These are phyloP conservation scores for Hemisphaericaspora subhashii DNA, from an alignment of 1,139 yeast genomes.

Conservation along the genomic window DNA sequence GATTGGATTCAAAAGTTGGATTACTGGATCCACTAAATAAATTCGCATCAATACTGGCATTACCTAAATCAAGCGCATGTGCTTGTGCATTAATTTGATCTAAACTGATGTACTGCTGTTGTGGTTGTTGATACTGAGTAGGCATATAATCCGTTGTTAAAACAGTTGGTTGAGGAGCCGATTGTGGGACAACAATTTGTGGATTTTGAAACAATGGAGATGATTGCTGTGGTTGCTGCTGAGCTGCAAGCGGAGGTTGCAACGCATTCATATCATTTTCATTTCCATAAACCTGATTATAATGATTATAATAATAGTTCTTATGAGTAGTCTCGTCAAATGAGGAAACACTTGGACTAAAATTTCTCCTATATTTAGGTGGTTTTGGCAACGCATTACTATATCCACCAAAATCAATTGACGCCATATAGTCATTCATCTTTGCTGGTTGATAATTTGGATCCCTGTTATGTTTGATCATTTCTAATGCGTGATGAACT, in stretches of 20 bases:
- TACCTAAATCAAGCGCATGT: slow-evolving; percentile 5
- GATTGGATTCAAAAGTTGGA: slow-evolving; percentile 1
- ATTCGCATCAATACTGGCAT: slow-evolving; percentile 2
- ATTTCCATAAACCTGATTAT: slow-evolving; percentile 26
- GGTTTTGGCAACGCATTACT: slow-evolving; percentile 36
- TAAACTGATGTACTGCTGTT: slow-evolving; percentile 15
- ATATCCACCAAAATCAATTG: slow-evolving; percentile 44
- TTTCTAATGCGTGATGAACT: slow-evolving; percentile 33
- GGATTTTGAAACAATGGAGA: slow-evolving; percentile 6
- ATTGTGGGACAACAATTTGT: slow-evolving; percentile 1
- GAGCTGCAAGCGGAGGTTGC: neutral
- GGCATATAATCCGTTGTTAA: slow-evolving; percentile 5
- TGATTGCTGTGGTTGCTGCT: neutral
- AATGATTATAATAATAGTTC: slow-evolving; percentile 21
- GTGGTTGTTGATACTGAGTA: slow-evolving; percentile 7
- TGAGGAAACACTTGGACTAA: slow-evolving; percentile 15
- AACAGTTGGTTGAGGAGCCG: neutral
- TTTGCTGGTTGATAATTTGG: slow-evolving; percentile 33
- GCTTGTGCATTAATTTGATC: slow-evolving; percentile 16
- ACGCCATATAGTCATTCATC: slow-evolving; percentile 40
- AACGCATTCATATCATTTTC: slow-evolving; percentile 10
- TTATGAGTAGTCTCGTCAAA: slow-evolving; percentile 9
- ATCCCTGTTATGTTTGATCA: slow-evolving; percentile 27
- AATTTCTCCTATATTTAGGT: slow-evolving; percentile 13
- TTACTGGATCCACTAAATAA: neutral